Percentiles rank a stretch among this genome's conserved stretches.
These are phyloP conservation scores for Fusarium beomiforme DNA, from an alignment of 2,329 filamentous ascomycete genomes.

Conservation along the genomic window DNA sequence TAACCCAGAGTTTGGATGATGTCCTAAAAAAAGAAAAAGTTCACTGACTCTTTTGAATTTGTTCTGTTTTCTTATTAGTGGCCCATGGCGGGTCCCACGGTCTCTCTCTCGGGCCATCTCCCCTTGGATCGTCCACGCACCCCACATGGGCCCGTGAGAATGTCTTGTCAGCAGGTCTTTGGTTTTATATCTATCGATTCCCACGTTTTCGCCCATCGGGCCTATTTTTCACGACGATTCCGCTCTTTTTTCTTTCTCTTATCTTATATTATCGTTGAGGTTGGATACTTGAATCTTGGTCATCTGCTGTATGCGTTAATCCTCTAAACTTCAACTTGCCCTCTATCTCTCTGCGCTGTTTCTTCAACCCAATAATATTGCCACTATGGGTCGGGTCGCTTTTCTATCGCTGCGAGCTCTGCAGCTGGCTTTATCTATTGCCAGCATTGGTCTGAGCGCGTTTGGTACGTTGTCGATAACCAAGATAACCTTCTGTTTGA, in stretches of 20 bases:
- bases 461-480: slow-evolving; percentile 31
- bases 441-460: slow-evolving; percentile 40
- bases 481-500: neutral
- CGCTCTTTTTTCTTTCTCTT: slow-evolving; percentile 9
- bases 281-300: neutral
- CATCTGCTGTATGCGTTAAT: neutral
- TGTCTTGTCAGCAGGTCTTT: slow-evolving; percentile 36
- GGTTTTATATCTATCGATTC: slow-evolving; percentile 42
- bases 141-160: slow-evolving; percentile 38
- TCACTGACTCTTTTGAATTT: neutral
- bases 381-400: slow-evolving; percentile 31
- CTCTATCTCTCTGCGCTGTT: neutral
- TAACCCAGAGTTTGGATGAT: slow-evolving; percentile 30
- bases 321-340: neutral
- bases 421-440: slow-evolving; percentile 37
- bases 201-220: slow-evolving; percentile 31
- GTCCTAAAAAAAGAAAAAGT: slow-evolving; percentile 34
- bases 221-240: slow-evolving; percentile 15
- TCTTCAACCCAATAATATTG: neutral
- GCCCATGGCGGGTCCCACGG: slow-evolving; percentile 35
- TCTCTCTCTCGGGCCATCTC: slow-evolving; percentile 38
- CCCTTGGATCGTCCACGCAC: slow-evolving; percentile 37
- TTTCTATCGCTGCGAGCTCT: slow-evolving; percentile 36
- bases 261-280: neutral
- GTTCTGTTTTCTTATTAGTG: slow-evolving; percentile 19